Conservation (phyloP, 2,329 filamentous ascomycete genomes). For the Hypoxylon sp. region DNA sequence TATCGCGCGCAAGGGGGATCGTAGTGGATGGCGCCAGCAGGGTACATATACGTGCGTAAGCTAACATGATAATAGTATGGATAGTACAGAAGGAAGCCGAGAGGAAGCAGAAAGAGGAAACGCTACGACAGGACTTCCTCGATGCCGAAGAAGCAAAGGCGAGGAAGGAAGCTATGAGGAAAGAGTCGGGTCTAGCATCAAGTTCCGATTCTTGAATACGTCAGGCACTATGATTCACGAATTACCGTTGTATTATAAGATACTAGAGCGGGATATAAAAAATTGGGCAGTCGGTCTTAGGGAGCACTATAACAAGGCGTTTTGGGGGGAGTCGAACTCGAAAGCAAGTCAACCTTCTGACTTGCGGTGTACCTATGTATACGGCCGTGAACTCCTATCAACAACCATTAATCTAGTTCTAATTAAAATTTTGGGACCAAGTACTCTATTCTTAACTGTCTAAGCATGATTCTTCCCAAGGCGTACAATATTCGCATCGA, state of each 20-base stretch:
- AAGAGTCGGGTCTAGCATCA: slow-evolving; percentile 52
- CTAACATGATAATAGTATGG: slow-evolving; percentile 58
- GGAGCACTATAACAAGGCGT: slow-evolving; percentile 32
- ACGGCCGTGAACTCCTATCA: slow-evolving; percentile 30
- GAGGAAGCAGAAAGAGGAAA: slow-evolving; percentile 55
- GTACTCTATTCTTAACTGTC: neutral
- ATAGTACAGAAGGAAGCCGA: slow-evolving; percentile 60
- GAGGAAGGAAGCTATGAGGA: slow-evolving; percentile 60
- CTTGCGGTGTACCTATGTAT: slow-evolving; percentile 26
- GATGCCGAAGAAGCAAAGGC: slow-evolving; percentile 57
- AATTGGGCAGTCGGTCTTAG: slow-evolving; percentile 6
- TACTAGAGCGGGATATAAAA: slow-evolving; percentile 19
- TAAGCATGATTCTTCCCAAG: slow-evolving; percentile 37
- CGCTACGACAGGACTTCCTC: slow-evolving; percentile 55
- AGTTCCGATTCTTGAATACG: slow-evolving; percentile 21
- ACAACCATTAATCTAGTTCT: slow-evolving; percentile 13
- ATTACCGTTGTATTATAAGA: slow-evolving; percentile 31
- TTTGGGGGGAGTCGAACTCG: slow-evolving; percentile 25
- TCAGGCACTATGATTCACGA: neutral
- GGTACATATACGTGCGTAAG: neutral
- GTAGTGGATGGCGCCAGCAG: neutral
- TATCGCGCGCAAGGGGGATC: neutral
- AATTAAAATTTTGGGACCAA: neutral
- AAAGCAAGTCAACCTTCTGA: slow-evolving; percentile 25
- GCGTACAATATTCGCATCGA: slow-evolving; percentile 56